Conservation (phyloP, 2,329 filamentous ascomycete genomes). For the Exophiala lecanii-corni region DNA sequence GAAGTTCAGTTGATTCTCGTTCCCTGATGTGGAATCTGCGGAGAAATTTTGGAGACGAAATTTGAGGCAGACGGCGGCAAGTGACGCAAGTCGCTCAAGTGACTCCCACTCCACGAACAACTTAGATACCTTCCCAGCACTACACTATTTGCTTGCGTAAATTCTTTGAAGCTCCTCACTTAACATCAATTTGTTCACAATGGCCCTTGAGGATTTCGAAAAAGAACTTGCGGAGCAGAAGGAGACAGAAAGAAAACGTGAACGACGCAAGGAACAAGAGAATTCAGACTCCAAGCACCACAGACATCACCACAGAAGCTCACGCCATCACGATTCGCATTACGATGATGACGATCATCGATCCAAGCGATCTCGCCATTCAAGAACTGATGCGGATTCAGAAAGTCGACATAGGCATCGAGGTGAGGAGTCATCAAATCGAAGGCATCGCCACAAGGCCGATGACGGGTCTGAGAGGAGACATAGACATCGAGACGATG, state of each 20-base stretch:
- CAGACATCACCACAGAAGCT: conserved; percentile 31
- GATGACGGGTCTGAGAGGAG: conserved; percentile 21
- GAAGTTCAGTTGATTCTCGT: no score
- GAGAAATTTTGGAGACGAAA: conserved; percentile 13
- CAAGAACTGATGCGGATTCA: conserved; percentile 17
- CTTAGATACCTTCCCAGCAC: background rate
- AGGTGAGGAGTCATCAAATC: no score
- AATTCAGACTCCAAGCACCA: conserved; percentile 33
- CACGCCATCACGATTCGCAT: conserved; percentile 40
- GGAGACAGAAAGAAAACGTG: conserved; percentile 32
- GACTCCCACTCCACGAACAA: no score
- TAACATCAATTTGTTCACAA: conserved; percentile 30
- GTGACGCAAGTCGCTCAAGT: conserved; percentile 9
- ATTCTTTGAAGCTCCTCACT: no score
- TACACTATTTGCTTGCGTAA: background rate
- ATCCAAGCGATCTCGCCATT: conserved; percentile 44
- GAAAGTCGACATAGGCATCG: conserved; percentile 38
- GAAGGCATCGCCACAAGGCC: conserved; percentile 31
- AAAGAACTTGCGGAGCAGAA: conserved; percentile 58
- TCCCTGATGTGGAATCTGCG: conserved; percentile 5
- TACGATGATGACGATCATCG: conserved; percentile 48
- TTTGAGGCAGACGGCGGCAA: background rate
- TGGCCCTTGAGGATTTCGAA: conserved; percentile 71
- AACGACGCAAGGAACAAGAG: conserved; percentile 38
- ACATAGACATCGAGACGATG: conserved; percentile 4